phyloP scores from a whole-genome alignment of 2,329 filamentous ascomycete species.

The Penicillium brevicompactum region DNA sequence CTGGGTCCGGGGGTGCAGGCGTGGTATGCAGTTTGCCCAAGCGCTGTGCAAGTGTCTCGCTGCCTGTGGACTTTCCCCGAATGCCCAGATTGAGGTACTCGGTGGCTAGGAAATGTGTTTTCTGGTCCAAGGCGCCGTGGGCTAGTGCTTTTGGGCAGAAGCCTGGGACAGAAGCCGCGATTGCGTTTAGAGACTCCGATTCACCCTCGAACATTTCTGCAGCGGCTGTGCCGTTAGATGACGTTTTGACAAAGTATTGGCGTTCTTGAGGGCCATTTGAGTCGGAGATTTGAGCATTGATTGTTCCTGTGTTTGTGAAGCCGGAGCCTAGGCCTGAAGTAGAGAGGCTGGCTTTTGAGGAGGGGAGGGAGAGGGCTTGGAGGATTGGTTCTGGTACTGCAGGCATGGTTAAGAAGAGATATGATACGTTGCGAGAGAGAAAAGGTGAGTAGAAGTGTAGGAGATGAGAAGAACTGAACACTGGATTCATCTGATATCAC shows the following conservation, averaged over 20 bases:
- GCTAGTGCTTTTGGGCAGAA: conserved; percentile 77
- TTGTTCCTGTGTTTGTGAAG: conserved; percentile 48
- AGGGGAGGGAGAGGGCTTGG: conserved; percentile 39
- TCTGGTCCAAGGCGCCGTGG: conserved; percentile 61
- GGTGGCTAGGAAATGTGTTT: conserved; percentile 62
- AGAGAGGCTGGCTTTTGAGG: conserved; percentile 34
- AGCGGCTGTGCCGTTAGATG: conserved; percentile 34
- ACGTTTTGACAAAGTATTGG: conserved; percentile 46
- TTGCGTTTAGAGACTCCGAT: conserved; percentile 79
- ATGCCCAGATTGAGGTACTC: conserved; percentile 73
- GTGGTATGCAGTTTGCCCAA: conserved; percentile 78
- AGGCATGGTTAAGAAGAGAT: conserved; percentile 24
- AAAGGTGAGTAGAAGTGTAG: too few relatives aligned
- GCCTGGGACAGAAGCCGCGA: conserved; percentile 69
- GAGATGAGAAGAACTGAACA: too few relatives aligned
- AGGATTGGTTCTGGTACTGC: conserved; percentile 38
- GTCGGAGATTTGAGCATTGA: conserved; percentile 35
- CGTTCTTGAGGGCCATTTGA: conserved; percentile 26
- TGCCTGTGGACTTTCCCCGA: conserved; percentile 48
- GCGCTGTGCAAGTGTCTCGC: conserved; percentile 65
- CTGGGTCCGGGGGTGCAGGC: conserved; percentile 58
- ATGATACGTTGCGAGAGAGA: too few relatives aligned
- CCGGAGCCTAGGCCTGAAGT: conserved; percentile 44
- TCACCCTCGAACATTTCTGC: conserved; percentile 63
- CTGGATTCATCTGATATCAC: background rate